These are phyloP conservation scores for Eucalyptus cloeziana DNA, from an alignment of 345 rosid species.

Conservation along the genomic window DNA sequence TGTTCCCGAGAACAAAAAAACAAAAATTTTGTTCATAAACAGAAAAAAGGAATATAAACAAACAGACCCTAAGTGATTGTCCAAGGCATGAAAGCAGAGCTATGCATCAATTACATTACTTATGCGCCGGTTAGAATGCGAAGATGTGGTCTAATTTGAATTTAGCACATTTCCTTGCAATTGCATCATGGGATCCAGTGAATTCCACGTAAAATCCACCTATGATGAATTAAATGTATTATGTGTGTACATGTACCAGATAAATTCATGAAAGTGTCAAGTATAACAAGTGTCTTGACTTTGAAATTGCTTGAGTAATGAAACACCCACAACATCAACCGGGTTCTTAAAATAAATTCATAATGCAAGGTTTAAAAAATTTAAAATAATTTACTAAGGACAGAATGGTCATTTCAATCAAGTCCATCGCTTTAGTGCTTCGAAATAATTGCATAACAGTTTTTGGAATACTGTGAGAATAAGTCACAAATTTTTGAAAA, in stretches of 20 bases:
- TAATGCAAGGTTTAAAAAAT: background rate
- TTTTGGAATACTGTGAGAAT: too few relatives aligned
- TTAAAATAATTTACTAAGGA: background rate
- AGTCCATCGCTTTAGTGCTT: background rate
- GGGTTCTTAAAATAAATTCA: background rate
- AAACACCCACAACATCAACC: background rate
- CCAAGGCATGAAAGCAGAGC: background rate
- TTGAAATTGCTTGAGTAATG: background rate
- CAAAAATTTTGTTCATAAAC: too few relatives aligned
- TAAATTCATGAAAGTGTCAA: background rate
- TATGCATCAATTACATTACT: background rate
- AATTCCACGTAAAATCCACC: background rate
- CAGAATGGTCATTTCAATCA: background rate
- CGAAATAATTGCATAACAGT: too few relatives aligned
- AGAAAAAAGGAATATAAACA: too few relatives aligned
- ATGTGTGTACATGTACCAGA: background rate
- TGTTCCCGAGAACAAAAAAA: too few relatives aligned
- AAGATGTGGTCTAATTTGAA: background rate
- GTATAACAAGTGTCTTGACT: background rate
- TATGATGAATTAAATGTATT: background rate
- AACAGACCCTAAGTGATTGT: background rate
- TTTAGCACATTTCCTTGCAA: background rate
- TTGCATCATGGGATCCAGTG: background rate
- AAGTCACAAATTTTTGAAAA: too few relatives aligned
- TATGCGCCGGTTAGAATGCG: accelerated